A percentile compares a stretch with the other conserved stretches of the same genome.
These are phyloP conservation scores for Trypanosoma mega DNA, from an alignment of 208 protist species.

Conservation along the genomic window DNA sequence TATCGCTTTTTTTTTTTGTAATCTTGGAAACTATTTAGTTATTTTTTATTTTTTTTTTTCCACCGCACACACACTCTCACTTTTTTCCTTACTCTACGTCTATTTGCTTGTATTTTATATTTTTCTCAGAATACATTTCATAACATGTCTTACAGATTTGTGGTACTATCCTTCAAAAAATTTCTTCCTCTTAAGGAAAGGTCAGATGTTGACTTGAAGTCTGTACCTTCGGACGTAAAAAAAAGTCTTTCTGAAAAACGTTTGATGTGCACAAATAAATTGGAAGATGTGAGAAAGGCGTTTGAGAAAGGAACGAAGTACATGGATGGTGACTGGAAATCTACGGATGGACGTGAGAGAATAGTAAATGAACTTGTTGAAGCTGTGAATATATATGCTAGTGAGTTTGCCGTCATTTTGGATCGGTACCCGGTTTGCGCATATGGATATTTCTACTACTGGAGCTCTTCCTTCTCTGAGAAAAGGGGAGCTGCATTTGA, in stretches of 20 bases:
- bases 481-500: conserved; percentile 47
- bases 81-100: not conserved
- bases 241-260: conserved; percentile 40
- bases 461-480: conserved; percentile 42
- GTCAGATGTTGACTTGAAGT: conserved; percentile 28
- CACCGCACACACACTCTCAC: too few species aligned
- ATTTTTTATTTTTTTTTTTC: too few species aligned
- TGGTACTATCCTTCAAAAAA: conserved; percentile 34
- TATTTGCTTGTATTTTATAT: conserved; percentile 1
- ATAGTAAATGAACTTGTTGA: conserved; percentile 28
- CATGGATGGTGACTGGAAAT: conserved; percentile 16
- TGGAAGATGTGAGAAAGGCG: conserved; percentile 31
- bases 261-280: conserved; percentile 30
- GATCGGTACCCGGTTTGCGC: conserved; percentile 35
- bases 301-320: conserved; percentile 26
- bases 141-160: conserved; percentile 22
- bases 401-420: conserved; percentile 30
- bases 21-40: too few species aligned
- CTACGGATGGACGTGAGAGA: conserved; percentile 33
- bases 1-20: too few species aligned
- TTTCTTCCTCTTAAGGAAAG: conserved; percentile 15
- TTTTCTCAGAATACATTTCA: not conserved
- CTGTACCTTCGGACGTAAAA: conserved; percentile 32
- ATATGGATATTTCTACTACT: conserved; percentile 48
- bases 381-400: conserved; percentile 38